Evolutionary conservation across 2,329 filamentous ascomycete genomes (phyloP), one percentile per base, ranked within the genome.

Genomic region (Ceratocystis variospora): DNA sequence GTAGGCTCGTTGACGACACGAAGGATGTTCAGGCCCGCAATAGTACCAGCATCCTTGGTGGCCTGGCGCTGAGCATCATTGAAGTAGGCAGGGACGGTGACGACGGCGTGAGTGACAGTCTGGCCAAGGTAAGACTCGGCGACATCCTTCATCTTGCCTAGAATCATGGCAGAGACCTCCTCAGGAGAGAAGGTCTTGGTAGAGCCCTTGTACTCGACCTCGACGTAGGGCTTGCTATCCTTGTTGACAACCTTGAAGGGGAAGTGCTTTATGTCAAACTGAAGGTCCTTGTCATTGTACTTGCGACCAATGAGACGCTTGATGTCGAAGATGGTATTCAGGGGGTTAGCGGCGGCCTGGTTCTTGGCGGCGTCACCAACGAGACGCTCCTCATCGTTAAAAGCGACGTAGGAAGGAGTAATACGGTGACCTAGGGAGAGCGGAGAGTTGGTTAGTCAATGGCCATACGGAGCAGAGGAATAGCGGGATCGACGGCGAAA

Each of bases 291-390:
- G 76, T 94, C 89, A 63, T 79, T 79, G 77, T 82, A 92, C 79
- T 92, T 94, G 77, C 88, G 88, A 73, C 89, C 89, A 74, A 94
- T 92, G 73, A 94, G 78, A 75, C 89, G 89, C 81, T 93, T 94
- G 79, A 91, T 81, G 74, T 93, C 89, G 74, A 81, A 93, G 75
- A 93, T 83, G 64, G 89, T 93, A 74, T 87, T 84, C 72, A 74
- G 78, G 59, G 89, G 89, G 82, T 93, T 93, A 66, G 85, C 78
- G 70, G 89, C 87, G 74, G 89, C 91, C 82, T 96, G 91, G 81
- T 96, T 95, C 87, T 96, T 96, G 74, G 91, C 91, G 74, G 94
- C 90, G 78, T 99, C 94, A 83, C 94, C 94, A 72, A 99, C 91
- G 71, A 99, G 83, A 75, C 94, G 87, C 80, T 97, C 94, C 70